Percentiles rank a stretch among this genome's conserved stretches.
phyloP scores from a whole-genome alignment of 257 asterid genomes.

The Solanum verrucosum region DNA sequence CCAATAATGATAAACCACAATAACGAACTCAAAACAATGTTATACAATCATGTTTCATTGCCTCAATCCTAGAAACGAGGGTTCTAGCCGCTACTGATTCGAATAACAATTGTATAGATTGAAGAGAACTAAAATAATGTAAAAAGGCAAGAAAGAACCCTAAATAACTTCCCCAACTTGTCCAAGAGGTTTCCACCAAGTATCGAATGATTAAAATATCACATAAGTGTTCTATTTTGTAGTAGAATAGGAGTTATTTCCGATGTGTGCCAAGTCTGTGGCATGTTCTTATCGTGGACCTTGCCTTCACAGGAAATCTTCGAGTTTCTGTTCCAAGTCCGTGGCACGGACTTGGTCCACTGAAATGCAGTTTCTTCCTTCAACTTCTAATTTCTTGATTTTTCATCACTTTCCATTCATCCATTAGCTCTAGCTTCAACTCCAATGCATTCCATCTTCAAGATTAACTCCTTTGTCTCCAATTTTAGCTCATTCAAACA shows the following conservation, averaged over 20 bases:
- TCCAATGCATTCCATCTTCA: not conserved
- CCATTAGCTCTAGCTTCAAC: not conserved
- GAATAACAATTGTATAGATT: not conserved
- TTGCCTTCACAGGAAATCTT: not conserved
- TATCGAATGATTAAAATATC: not conserved
- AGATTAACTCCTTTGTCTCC: not conserved
- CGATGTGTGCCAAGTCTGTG: not conserved
- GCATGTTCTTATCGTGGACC: not conserved
- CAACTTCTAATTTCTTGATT: not conserved
- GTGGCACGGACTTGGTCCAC: not conserved
- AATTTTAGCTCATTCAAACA: not conserved
- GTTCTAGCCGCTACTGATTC: not conserved
- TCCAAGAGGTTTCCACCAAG: not conserved
- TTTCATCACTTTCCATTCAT: not conserved
- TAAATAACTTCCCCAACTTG: not conserved
- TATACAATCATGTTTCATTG: not conserved
- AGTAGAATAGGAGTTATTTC: not conserved
- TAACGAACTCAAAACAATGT: not conserved
- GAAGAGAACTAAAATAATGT: not conserved
- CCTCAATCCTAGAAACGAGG: not conserved
- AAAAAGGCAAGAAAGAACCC: not conserved
- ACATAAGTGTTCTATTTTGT: not conserved
- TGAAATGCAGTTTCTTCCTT: not conserved
- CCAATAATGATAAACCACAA: not conserved
- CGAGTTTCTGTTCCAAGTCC: not conserved